Base-by-base conservation (phyloP, 176 grass and related monocot species). In the Bolboschoenus planiculmis region DNA sequence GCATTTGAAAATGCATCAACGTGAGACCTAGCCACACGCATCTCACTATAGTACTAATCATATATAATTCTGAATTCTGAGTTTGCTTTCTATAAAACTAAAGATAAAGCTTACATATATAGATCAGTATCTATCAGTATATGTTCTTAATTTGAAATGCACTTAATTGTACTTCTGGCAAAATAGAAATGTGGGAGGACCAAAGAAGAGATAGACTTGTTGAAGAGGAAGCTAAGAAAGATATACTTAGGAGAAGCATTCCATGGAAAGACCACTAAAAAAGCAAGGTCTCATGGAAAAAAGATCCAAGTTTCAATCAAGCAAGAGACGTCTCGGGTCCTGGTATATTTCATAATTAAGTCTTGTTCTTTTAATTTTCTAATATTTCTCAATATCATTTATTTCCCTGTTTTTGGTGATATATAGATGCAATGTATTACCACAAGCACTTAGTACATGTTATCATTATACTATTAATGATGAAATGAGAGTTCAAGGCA, bases 261-360 rank as follows among this genome's bases (percentile, higher is more conserved):
- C 86, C 86, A 87, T 0, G 94, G 91, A 23, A 88, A 68, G 79
- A 66, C 84, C 2, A 97, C 86, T 18, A 97, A 90, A 86, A 87
- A 70, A 7, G 94, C 91, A 1, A 78, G 94, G 31, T 97, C 89
- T 0, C 94, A 97, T 40, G 94, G 94, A 37, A 92, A 92, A 58
- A 97, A 93, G 89, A 86, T 97, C 60, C 94, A 88, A 63, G 94
- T 97, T 21, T 97, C 94, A 68, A 65, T 97, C 82, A 86, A 87
- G 65, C 94, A 97, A 62, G 94, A 97, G 61, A 93, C 89, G 10
- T 97, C 94, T 0, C 87, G 94, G 1, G 5, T 97, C 34, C 84
- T 97, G 58, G 92, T 88, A 81, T 58, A 8, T 42, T 34, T 39
- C 34, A 62, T 30, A 62, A 62, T 14, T 31, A n/a, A 18, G 13